Base-by-base conservation (phyloP, 257 asterid species). In the Pogostemon cablin region DNA sequence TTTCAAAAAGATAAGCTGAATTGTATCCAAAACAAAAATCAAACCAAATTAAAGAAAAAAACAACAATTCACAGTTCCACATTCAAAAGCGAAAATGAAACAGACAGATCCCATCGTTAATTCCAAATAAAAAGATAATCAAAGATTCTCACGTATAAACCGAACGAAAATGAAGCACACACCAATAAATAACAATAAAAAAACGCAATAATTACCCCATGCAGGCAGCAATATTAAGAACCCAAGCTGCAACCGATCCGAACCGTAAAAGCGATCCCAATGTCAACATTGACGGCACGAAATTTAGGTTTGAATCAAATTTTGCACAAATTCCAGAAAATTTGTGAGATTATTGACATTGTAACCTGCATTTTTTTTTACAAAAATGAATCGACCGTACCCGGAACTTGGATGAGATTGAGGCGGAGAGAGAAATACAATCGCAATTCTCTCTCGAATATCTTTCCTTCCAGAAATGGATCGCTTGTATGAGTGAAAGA, bases 161-260 rank as follows among this genome's bases (percentile, higher is more conserved):
- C 58, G 34, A 61, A 58, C 64, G 57, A 55, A 32, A n/a, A 32
- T 37, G 17, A 67, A 3, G 5, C 1, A 37, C 25, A 25, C 1
- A 37, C 25, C 7, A 10, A 62, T 5, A 37, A 55, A 20, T 2
- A 34, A 39, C 61, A 60, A 3, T 10, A 58, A 5, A 11, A 9
- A 74, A 75, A 55, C 43, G 52, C 61, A 70, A 67, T 41, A 72
- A 81, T 73, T 86, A 93, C 98, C 97, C 98, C 97, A 90, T 90
- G 81, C 86, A 81, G 71, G 86, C 89, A 68, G 86, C 68, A 38
- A 82, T 71, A 34, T 75, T 79, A 46, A 90, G 67, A 71, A 83
- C 59, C 93, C 95, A 79, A 79, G 84, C 84, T 74, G 85, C 81
- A 69, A 87, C 25, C 10, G 90, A 86, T 81, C 87, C 93, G 55